Evolutionary conservation across 2,329 filamentous ascomycete genomes (phyloP), one percentile per base, ranked within the genome.

Genomic region (Lasiodiplodia sp.): DNA sequence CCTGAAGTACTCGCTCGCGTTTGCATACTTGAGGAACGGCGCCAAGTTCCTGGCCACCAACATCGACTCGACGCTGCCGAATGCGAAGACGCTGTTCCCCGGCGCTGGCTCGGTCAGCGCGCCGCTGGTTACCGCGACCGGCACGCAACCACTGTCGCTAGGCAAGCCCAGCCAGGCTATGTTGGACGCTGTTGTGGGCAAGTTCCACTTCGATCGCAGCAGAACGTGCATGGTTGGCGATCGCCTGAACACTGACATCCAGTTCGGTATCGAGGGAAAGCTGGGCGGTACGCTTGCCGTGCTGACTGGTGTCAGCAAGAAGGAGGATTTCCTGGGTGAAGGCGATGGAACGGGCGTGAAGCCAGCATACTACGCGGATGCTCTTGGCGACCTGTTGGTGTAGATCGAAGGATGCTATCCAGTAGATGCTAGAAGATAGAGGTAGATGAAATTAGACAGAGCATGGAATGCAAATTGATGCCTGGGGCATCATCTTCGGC

Each of bases 171-270:
- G 93, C 78, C 94, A 97, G 83, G 95, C 95, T 4, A 99, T 99
- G 96, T 97, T 99, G 95, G 95, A 98, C 79, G 94, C 96, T 3
- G 92, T 99, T 68, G 95, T 98, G 84, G 95, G 95, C 69, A 97
- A 97, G 81, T 97, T 98, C 80, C 87, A 92, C 73, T 91, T 99
- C 66, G 90, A 98, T 79, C 88, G 94, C 47, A 88, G 86, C 70
- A 89, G 89, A 73, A 92, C 96, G 0, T 98, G 96, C 81, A 99
- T 99, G 96, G 88, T 99, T 53, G 96, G 96, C 7, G 96, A 99
- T 79, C 87, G 96, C 37, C 84, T 97, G 71, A 92, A 98, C 79
- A 99, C 96, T 0, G 96, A 99, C 81, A 98, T 99, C 78, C 90
- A 92, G 78, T 99, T 99, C 78, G 96, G 96, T 3, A 87, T 97